Base-by-base conservation (phyloP, 1,284 basidiomycete species). In the Leccinum pachyderme region DNA sequence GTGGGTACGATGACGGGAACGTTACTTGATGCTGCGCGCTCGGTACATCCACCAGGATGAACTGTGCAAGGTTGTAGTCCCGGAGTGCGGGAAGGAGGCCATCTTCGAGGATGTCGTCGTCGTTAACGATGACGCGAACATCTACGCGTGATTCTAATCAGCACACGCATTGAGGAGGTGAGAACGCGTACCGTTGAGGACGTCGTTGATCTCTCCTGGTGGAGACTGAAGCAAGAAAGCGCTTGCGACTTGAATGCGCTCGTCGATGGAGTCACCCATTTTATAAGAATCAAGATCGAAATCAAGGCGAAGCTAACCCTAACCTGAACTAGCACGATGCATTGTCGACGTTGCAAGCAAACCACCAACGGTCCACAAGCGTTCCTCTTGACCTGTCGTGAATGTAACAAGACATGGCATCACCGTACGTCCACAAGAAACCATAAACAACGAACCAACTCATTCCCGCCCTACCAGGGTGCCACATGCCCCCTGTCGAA, bases 191-290 rank as follows among this genome's bases (percentile, higher is more conserved):
- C 91, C 93, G 67, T 92, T 93, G 56, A 96, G 80, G 27, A 96
- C 93, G 75, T 96, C 94, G 70, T 95, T 96, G 64, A 96, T 94
- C 75, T 98, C 91, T 52, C 95, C 95, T 0, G 95, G 95, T 12
- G 95, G 95, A 1, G 91, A 86, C 71, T 96, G 94, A 2, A 92
- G 79, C 32, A 98, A 78, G 65, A 97, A 93, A 50, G 77, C 77
- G 15, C 88, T 86, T 7, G 90, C 93, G 11, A 81, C 80, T 65
- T 83, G 76, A 49, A 91, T 83, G 28, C 86, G 82, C 64, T 87
- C 82, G 53, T 77, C 72, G 12, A n/a, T 28, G 2, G 4, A 7
- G 7, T 4, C 18, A 18, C 8, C 28, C n/a, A 28, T 18, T 29
- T 18, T 18, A 18, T 18, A 18, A 18, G 18, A 18, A 18, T 18